Conservation (phyloP, 495 filamentous ascomycete genomes). For the Penicillium canariense region DNA sequence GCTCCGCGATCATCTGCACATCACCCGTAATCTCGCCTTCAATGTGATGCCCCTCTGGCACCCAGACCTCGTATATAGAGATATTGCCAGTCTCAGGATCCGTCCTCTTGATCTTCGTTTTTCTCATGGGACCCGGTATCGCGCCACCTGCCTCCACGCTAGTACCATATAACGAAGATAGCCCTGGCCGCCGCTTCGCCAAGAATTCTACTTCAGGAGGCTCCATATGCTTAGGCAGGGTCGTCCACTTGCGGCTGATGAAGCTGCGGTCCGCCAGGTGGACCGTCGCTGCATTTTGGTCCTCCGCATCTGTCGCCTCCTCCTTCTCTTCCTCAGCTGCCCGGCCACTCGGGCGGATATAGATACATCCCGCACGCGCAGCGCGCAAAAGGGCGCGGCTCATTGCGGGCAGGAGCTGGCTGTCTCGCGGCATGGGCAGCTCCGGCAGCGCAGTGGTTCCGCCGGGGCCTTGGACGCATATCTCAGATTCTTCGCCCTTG, state of each 20-base stretch:
- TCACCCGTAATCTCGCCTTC: slow-evolving; percentile 75
- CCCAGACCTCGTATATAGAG: slow-evolving; percentile 75
- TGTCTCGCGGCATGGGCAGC: slow-evolving; percentile 81
- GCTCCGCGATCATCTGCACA: slow-evolving; percentile 32
- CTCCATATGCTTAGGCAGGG: slow-evolving; percentile 74
- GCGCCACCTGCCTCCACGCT: slow-evolving; percentile 45
- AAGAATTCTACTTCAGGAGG: slow-evolving; percentile 74
- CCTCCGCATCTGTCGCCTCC: slow-evolving; percentile 45
- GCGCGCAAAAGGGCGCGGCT: slow-evolving; percentile 83
- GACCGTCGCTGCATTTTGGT: slow-evolving; percentile 27
- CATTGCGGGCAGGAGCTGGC: slow-evolving; percentile 71
- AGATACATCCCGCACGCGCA: slow-evolving; percentile 71
- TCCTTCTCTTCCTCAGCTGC: slow-evolving; percentile 51
- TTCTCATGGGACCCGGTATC: slow-evolving; percentile 54
- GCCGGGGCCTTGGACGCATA: slow-evolving; percentile 55
- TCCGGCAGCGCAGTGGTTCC: slow-evolving; percentile 51
- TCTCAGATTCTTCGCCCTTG: slow-evolving; percentile 49
- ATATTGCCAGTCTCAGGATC: slow-evolving; percentile 73
- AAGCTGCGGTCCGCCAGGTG: slow-evolving; percentile 55
- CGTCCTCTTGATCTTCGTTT: slow-evolving; percentile 72
- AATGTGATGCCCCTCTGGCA: slow-evolving; percentile 75
- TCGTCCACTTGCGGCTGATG: slow-evolving; percentile 72
- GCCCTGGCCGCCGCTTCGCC: slow-evolving; percentile 81
- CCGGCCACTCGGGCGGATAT: slow-evolving; percentile 47
- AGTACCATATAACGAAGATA: slow-evolving; percentile 53